Evolutionary conservation across 495 filamentous ascomycete genomes (phyloP).

Genomic region (Geoglossum glabrum): DNA sequence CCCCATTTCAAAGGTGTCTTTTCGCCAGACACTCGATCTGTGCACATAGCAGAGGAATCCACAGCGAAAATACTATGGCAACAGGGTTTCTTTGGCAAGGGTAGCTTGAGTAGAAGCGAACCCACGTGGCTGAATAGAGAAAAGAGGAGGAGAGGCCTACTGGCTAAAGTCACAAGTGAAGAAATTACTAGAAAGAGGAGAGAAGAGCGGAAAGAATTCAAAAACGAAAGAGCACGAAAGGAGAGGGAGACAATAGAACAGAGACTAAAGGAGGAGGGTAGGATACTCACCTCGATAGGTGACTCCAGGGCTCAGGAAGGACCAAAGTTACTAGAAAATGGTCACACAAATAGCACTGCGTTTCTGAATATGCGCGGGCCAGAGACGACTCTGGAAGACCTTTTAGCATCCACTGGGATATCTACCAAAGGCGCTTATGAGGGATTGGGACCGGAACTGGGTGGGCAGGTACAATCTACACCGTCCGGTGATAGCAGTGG

Average conservation of each 20-base stretch:
- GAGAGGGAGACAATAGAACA: constrained; percentile 63
- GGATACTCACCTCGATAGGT: constrained; percentile 6
- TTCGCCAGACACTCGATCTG: constrained; percentile 54
- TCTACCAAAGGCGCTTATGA: not conserved
- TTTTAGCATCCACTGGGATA: not conserved
- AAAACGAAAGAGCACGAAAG: constrained; percentile 71
- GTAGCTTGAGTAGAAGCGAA: constrained; percentile 77
- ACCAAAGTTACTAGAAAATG: not conserved
- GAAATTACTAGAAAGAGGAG: constrained; percentile 57
- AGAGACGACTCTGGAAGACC: constrained; percentile 15
- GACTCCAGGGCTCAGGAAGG: not conserved
- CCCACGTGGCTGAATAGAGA: constrained; percentile 80
- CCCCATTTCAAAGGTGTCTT: constrained; percentile 50
- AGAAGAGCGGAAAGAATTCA: constrained; percentile 61
- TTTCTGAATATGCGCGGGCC: not conserved
- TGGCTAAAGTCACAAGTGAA: constrained; percentile 47
- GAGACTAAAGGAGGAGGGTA: constrained; percentile 41
- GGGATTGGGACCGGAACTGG: not conserved
- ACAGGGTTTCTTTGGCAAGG: constrained; percentile 90
- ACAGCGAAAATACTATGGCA: constrained; percentile 76
- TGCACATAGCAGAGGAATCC: constrained; percentile 61
- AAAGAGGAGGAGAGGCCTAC: constrained; percentile 43
- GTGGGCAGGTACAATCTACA: not conserved
- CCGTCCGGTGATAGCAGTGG: not conserved
- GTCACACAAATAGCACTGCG: not conserved